These are phyloP conservation scores for Metschnikowia cubensis DNA, from an alignment of 805 yeast genomes.

Conservation along the genomic window DNA sequence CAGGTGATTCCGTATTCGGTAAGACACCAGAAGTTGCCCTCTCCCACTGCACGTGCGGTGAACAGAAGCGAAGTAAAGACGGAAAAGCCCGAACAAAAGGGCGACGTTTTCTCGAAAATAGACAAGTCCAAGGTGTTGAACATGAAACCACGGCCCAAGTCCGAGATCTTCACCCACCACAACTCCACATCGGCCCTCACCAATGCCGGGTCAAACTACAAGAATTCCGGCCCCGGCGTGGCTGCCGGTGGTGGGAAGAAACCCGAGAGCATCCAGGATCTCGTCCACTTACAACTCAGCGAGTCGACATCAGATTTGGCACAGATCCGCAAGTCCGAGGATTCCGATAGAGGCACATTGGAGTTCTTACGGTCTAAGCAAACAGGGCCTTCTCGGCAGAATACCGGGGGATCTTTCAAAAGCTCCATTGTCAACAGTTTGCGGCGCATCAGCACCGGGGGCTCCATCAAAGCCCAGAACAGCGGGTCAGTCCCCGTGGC, in stretches of 20 bases:
- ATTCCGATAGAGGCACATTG: constrained; percentile 25
- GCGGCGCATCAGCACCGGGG: constrained; percentile 40
- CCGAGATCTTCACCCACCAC: constrained; percentile 8
- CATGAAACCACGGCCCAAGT: constrained; percentile 14
- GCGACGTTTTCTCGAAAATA: constrained; percentile 42
- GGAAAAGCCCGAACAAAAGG: neutral
- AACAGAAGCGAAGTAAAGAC: neutral
- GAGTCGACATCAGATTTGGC: constrained; percentile 22
- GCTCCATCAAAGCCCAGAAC: constrained; percentile 18
- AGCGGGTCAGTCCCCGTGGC: constrained; percentile 8
- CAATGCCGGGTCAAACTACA: neutral
- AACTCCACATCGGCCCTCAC: neutral
- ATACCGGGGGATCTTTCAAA: constrained; percentile 41
- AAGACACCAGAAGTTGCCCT: constrained; percentile 7
- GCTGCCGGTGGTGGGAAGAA: neutral
- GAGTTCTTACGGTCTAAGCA: constrained; percentile 36
- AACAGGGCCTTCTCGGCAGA: constrained; percentile 23
- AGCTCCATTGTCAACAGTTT: constrained; percentile 30
- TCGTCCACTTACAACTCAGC: constrained; percentile 30
- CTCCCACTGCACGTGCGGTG: neutral
- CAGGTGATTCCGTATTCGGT: constrained; percentile 41
- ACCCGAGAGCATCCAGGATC: constrained; percentile 23
- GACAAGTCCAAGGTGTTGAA: constrained; percentile 35
- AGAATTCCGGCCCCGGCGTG: neutral
- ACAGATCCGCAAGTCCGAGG: constrained; percentile 18